Evolutionary conservation across 2,329 filamentous ascomycete species (phyloP).

Genomic region (Esteya vermicola): DNA sequence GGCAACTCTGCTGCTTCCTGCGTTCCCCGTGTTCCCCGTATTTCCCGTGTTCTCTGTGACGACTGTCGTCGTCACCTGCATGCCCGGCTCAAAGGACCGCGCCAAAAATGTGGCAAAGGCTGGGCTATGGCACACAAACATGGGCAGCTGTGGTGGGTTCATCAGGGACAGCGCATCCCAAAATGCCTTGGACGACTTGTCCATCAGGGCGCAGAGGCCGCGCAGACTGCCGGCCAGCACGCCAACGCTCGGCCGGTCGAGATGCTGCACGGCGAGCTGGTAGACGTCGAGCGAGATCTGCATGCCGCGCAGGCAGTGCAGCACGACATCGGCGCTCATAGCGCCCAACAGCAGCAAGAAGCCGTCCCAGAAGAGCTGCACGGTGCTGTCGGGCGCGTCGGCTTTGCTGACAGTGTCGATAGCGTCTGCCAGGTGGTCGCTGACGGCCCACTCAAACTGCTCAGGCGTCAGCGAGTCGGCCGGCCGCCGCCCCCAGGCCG

Average conservation of each 20-base stretch:
- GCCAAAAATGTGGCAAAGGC: conserved; percentile 46
- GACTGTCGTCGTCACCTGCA: conserved; percentile 21
- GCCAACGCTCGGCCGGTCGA: conserved; percentile 32
- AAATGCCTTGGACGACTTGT: conserved; percentile 64
- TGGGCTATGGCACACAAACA: conserved; percentile 65
- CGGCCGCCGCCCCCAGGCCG: conserved; percentile 53
- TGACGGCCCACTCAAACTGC: conserved; percentile 81
- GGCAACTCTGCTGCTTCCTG: no score
- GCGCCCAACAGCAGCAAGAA: conserved; percentile 59
- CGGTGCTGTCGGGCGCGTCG: conserved; percentile 24
- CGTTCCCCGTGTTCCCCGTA: no score
- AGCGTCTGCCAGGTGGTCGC: conserved; percentile 53
- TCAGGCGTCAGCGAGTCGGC: conserved; percentile 46
- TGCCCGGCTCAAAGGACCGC: conserved; percentile 41
- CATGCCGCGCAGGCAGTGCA: conserved; percentile 64
- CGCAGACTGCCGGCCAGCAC: conserved; percentile 57
- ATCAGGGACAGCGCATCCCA: conserved; percentile 81
- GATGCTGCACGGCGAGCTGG: conserved; percentile 41
- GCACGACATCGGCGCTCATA: conserved; percentile 60
- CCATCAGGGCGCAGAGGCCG: conserved; percentile 55
- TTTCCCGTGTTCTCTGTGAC: no score
- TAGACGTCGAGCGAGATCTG: conserved; percentile 65
- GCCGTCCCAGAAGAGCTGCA: conserved; percentile 69
- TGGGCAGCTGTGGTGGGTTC: conserved; percentile 65
- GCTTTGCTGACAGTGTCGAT: conserved; percentile 48